phyloP scores from a whole-genome alignment of 768 basidiomycete genomes.

The Lactarius evosmus region DNA sequence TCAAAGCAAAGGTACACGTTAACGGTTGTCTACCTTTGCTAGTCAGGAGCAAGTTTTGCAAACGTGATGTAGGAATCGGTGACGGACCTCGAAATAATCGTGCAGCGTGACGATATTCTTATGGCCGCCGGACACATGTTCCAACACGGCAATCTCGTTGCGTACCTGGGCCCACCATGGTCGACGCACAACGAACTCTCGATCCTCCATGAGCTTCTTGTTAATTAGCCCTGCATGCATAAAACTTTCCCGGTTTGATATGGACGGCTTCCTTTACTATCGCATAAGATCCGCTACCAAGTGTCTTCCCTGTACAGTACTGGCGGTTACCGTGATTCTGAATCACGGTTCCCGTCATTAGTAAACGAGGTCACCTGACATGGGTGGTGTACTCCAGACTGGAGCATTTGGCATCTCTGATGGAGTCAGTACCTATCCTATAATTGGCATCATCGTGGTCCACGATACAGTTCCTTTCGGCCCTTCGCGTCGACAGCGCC shows the following conservation, averaged over 20 bases:
- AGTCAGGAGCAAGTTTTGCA: slow-evolving; percentile 3
- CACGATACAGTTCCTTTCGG: slow-evolving; percentile 20
- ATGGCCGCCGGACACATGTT: slow-evolving; percentile 88
- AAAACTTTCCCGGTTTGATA: slow-evolving; percentile 89
- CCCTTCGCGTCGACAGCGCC: slow-evolving; percentile 8
- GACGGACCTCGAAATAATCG: slow-evolving; percentile 88
- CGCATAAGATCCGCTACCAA: slow-evolving; percentile 91
- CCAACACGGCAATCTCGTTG: slow-evolving; percentile 95
- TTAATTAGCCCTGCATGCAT: slow-evolving; percentile 99
- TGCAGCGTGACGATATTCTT: slow-evolving; percentile 88
- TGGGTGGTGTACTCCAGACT: slow-evolving; percentile 44
- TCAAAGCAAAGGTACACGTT: slow-evolving; percentile 95
- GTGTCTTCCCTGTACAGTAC: slow-evolving; percentile 87
- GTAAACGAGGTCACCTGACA: slow-evolving; percentile 40
- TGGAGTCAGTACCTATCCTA: not conserved
- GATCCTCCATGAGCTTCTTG: slow-evolving; percentile 97
- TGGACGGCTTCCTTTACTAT: slow-evolving; percentile 96
- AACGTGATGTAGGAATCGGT: slow-evolving; percentile 5
- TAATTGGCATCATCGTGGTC: slow-evolving; percentile 13
- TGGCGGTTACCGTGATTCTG: slow-evolving; percentile 33
- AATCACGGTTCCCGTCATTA: not conserved
- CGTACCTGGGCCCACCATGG: slow-evolving; percentile 59
- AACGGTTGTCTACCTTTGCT: slow-evolving; percentile 63
- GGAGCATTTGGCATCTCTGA: slow-evolving; percentile 35
- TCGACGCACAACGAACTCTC: slow-evolving; percentile 87